Percentiles rank a stretch among this genome's conserved stretches.
phyloP scores from a whole-genome alignment of 23 red algal genomes.

The Chondrus crispus region DNA sequence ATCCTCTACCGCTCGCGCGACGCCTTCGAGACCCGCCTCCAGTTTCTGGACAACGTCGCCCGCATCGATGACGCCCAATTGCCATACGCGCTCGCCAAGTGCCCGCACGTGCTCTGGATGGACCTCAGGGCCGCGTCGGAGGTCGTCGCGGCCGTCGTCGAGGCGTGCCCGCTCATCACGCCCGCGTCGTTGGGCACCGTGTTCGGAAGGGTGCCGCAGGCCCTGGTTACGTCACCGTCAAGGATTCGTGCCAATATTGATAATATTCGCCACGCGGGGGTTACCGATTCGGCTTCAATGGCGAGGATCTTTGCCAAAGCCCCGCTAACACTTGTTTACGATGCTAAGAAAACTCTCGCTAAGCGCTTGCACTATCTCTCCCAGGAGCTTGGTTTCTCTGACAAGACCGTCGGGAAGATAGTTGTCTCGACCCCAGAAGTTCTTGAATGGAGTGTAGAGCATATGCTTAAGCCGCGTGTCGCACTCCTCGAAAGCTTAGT shows the following conservation, averaged over 20 bases:
- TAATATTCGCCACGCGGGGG: constrained; percentile 18
- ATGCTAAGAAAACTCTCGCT: constrained; percentile 9
- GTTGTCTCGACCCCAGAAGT: constrained; percentile 41
- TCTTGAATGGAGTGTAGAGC: constrained; percentile 47
- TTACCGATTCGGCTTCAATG: constrained; percentile 9
- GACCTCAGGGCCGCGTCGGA: constrained; percentile 7
- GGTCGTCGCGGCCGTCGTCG: constrained; percentile 1
- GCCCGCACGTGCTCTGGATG: constrained; percentile 76
- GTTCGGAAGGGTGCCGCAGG: constrained; percentile 57
- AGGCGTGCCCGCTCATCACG: constrained; percentile 23
- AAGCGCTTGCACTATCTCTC: constrained; percentile 35
- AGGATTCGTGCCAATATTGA: not conserved
- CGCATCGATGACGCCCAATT: not conserved
- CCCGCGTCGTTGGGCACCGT: constrained; percentile 8
- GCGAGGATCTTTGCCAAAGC: constrained; percentile 37
- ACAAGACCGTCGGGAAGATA: constrained; percentile 13
- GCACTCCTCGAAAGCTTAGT: constrained; percentile 2
- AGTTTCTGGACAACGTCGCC: constrained; percentile 11
- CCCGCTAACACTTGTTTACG: constrained; percentile 39
- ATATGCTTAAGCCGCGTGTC: constrained; percentile 15
- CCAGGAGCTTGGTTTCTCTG: not conserved
- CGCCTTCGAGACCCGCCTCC: not conserved
- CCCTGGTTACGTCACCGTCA: constrained; percentile 11
- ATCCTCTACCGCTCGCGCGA: constrained; percentile 16
- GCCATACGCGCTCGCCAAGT: constrained; percentile 16